These are phyloP conservation scores for Pyricularia sp. DNA, from an alignment of 2,329 filamentous ascomycete genomes.

Conservation along the genomic window DNA sequence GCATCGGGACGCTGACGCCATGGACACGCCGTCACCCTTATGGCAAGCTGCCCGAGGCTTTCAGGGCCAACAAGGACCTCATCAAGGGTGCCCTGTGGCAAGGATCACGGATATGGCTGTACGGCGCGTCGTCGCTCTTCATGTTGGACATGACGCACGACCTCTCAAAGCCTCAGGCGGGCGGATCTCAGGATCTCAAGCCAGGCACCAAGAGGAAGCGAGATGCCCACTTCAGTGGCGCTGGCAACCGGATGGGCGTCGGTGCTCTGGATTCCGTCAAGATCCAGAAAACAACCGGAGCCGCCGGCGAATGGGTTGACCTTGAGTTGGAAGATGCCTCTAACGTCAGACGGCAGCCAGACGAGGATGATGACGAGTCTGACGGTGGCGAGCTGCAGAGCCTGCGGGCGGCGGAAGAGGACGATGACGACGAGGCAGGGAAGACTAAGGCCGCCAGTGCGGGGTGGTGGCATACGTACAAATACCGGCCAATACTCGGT, in stretches of 20 bases:
- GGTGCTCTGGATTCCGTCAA: conserved; percentile 34
- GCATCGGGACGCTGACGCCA: conserved; percentile 65
- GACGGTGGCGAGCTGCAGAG: conserved; percentile 19
- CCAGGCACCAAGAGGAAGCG: conserved; percentile 45
- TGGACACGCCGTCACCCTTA: conserved; percentile 82
- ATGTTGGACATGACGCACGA: conserved; percentile 83
- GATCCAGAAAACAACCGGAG: conserved; percentile 25
- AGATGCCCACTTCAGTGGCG: conserved; percentile 34
- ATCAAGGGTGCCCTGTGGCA: conserved; percentile 85
- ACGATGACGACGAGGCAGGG: conserved; percentile 14
- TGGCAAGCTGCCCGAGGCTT: conserved; percentile 63
- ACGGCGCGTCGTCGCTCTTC: conserved; percentile 76
- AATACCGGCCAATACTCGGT: conserved; percentile 89
- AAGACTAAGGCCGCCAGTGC: neutral
- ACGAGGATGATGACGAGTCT: conserved; percentile 20
- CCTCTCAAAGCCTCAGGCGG: conserved; percentile 6
- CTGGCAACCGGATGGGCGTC: conserved; percentile 41
- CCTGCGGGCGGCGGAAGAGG: conserved; percentile 25
- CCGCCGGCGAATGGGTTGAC: conserved; percentile 26
- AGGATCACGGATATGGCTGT: conserved; percentile 70
- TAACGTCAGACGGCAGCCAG: conserved; percentile 21
- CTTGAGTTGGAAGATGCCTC: conserved; percentile 22
- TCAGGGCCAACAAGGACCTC: conserved; percentile 65
- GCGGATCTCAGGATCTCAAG: neutral
- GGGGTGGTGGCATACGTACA: conserved; percentile 72